Percentiles rank a stretch among this genome's conserved stretches.
Evolutionary conservation across 2,329 filamentous ascomycete genomes (phyloP).

Genomic region (Fusarium liriodendri): DNA sequence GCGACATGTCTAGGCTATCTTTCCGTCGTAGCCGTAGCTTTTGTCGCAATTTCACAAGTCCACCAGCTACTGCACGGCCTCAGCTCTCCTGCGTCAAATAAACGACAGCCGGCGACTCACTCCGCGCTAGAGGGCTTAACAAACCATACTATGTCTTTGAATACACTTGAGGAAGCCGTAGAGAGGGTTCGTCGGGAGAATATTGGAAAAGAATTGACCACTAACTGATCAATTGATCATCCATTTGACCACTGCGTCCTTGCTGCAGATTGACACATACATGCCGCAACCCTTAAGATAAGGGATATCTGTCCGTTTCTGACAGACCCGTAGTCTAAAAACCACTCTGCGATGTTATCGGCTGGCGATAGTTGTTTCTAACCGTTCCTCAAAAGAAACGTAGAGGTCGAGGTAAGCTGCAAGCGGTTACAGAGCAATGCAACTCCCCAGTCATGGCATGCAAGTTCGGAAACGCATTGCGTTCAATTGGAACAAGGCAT

Average conservation of each 20-base stretch:
- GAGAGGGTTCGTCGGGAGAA: neutral
- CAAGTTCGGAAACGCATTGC: neutral
- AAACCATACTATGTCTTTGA: neutral
- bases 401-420: neutral
- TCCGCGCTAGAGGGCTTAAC: neutral
- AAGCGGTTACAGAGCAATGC: neutral
- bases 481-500: neutral
- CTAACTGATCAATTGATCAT: neutral
- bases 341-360: neutral
- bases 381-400: neutral
- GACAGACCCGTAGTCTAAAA: neutral
- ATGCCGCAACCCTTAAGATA: neutral
- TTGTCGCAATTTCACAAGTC: slow-evolving; percentile 2
- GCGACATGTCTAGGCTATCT: neutral
- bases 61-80: slow-evolving; percentile 19
- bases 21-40: neutral
- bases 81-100: slow-evolving; percentile 14
- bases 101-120: neutral
- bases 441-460: neutral
- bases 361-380: neutral
- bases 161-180: neutral
- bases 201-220: neutral
- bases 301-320: neutral
- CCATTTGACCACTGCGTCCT: neutral
- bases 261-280: neutral